These are phyloP conservation scores for Syzygium malaccense DNA, from an alignment of 441 rosid genomes.

Conservation along the genomic window DNA sequence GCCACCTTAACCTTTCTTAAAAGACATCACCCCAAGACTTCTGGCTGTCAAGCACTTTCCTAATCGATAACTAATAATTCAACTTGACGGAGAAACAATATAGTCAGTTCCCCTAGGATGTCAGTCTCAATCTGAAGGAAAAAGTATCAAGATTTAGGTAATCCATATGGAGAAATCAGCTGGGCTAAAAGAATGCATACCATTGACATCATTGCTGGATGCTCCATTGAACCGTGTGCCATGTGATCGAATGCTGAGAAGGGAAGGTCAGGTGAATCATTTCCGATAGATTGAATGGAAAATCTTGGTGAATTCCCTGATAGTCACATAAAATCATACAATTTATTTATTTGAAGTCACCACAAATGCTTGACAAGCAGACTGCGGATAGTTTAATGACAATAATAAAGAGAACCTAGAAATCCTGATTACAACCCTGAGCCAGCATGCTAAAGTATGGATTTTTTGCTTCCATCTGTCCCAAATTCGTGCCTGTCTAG, in stretches of 20 bases:
- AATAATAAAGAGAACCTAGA: not conserved
- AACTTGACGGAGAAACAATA: accelerated
- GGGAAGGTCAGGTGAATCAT: not conserved
- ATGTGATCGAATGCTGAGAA: not conserved
- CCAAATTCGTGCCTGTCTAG: not conserved
- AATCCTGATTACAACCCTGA: not conserved
- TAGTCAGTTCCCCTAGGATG: not conserved
- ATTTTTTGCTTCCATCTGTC: not conserved
- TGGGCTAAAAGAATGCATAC: not conserved
- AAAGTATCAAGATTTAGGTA: not conserved
- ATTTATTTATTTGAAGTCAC: not conserved
- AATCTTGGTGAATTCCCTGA: not conserved
- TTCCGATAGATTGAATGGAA: not conserved
- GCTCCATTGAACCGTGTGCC: not conserved
- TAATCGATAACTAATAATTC: not conserved
- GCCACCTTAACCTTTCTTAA: not conserved
- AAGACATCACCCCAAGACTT: not conserved
- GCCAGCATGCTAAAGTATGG: not conserved
- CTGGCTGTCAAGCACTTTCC: not conserved
- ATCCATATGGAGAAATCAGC: not conserved
- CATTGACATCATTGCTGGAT: not conserved
- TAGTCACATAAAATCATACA: not conserved
- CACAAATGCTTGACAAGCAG: not conserved
- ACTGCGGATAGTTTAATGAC: accelerated
- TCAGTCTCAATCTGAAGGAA: not conserved